These are phyloP conservation scores for Trametes cingulata DNA, from an alignment of 768 basidiomycete genomes.

Conservation along the genomic window DNA sequence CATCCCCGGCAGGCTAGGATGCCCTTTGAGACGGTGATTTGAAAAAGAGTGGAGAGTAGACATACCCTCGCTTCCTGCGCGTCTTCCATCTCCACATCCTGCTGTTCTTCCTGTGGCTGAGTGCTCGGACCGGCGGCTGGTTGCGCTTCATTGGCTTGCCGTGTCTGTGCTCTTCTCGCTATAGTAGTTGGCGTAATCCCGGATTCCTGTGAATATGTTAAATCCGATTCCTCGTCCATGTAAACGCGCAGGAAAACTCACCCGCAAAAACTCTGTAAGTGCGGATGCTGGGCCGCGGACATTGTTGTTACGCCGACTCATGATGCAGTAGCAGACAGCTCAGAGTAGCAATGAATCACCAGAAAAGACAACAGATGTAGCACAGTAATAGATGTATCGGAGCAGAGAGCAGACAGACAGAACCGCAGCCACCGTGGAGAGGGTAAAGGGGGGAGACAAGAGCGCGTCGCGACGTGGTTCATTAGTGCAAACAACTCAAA, in stretches of 20 bases:
- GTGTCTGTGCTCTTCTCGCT: constrained; percentile 37
- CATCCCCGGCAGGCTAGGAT: constrained; percentile 30
- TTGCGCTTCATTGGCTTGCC: constrained; percentile 17
- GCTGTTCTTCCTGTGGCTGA: constrained; percentile 35
- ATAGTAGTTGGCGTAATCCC: constrained; percentile 50
- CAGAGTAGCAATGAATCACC: too few relatives aligned
- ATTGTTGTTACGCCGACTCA: constrained; percentile 45
- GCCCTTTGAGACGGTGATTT: not conserved
- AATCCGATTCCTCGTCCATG: not conserved
- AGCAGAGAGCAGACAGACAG: not conserved
- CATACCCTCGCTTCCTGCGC: constrained; percentile 7
- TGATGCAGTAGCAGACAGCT: too few relatives aligned
- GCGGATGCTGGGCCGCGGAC: constrained; percentile 84
- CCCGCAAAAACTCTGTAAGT: constrained; percentile 77
- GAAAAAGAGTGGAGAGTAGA: not conserved
- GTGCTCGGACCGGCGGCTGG: constrained; percentile 35
- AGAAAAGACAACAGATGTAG: too few relatives aligned
- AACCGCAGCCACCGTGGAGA: too few relatives aligned
- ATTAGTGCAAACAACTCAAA: constrained; percentile 17
- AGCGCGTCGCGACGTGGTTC: constrained; percentile 25
- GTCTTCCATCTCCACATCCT: constrained; percentile 20
- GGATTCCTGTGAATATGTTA: constrained; percentile 44
- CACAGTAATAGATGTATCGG: not conserved
- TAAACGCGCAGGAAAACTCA: constrained; percentile 32
- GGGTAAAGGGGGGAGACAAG: not conserved